Conservation (phyloP, 371 early-diverging fungal genomes). For the Mortierella polycephala region DNA sequence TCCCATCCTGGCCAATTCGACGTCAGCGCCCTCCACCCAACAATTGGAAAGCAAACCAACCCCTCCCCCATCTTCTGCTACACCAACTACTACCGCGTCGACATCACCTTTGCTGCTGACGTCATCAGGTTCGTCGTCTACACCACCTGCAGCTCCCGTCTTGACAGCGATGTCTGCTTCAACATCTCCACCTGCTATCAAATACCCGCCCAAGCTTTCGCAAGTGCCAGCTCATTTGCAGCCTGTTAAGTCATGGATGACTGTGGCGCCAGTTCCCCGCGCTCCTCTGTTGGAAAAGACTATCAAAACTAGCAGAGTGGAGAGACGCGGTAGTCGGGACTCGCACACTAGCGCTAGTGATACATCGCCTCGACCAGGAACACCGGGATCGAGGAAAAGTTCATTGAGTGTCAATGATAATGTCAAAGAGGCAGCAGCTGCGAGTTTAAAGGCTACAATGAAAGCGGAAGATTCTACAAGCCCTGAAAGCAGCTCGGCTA, state of each 20-base stretch:
- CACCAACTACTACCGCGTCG: not conserved
- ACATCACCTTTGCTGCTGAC: not conserved
- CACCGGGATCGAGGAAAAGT: slow-evolving; percentile 28
- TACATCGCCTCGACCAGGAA: slow-evolving; percentile 7
- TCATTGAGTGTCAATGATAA: slow-evolving; percentile 15
- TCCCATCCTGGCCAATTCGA: slow-evolving; percentile 1
- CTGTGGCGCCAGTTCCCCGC: slow-evolving; percentile 27
- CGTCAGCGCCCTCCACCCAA: slow-evolving; percentile 2
- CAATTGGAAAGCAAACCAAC: slow-evolving; percentile 10
- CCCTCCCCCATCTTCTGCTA: slow-evolving; percentile 8
- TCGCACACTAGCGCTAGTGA: not conserved
- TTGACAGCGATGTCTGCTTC: slow-evolving; percentile 3
- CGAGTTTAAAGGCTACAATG: not conserved
- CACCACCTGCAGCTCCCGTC: not conserved
- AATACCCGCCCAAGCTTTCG: slow-evolving; percentile 32
- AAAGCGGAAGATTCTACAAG: not conserved
- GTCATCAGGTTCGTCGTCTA: too few species aligned
- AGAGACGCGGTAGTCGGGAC: slow-evolving; percentile 28
- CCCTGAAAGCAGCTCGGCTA: not conserved
- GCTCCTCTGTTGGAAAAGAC: slow-evolving; percentile 22
- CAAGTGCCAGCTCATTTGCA: slow-evolving; percentile 44
- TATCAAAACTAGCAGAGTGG: slow-evolving; percentile 1
- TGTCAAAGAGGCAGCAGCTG: slow-evolving; percentile 9
- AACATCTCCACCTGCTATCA: slow-evolving; percentile 6
- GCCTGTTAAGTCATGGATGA: slow-evolving; percentile 54